These are phyloP conservation scores for Trametes villosa DNA, from an alignment of 768 basidiomycete genomes.

Conservation along the genomic window DNA sequence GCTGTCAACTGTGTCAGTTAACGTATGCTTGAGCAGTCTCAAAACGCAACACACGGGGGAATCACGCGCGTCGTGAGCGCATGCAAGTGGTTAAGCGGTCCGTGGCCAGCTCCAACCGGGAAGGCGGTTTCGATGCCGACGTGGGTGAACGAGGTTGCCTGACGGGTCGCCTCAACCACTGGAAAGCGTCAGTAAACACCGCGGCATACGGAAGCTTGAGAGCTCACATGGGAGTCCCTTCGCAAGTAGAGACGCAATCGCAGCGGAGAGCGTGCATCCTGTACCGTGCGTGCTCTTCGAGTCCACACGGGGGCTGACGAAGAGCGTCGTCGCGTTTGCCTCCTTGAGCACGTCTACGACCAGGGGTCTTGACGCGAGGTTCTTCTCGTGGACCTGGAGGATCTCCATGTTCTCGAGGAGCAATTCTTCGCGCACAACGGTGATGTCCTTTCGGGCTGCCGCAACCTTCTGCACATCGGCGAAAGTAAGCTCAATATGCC, in stretches of 20 bases:
- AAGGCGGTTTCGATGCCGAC: conserved; percentile 71
- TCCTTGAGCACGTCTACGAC: conserved; percentile 71
- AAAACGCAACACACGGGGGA: conserved; percentile 52
- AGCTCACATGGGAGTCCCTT: conserved; percentile 49
- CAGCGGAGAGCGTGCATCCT: conserved; percentile 89
- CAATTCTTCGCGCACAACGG: conserved; percentile 50
- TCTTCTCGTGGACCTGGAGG: conserved; percentile 41
- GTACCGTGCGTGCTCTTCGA: conserved; percentile 88
- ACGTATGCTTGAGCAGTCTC: neutral
- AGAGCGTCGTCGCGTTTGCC: conserved; percentile 47
- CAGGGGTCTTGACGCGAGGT: conserved; percentile 34
- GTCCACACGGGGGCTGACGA: conserved; percentile 62
- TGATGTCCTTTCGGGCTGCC: conserved; percentile 35
- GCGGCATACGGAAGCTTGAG: neutral
- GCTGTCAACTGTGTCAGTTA: conserved; percentile 38
- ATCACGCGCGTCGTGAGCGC: conserved; percentile 52
- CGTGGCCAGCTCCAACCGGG: conserved; percentile 73
- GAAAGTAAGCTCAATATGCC: conserved; percentile 60
- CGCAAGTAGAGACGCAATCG: conserved; percentile 71
- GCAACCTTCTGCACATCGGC: conserved; percentile 48
- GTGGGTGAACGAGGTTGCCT: conserved; percentile 75
- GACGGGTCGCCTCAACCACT: conserved; percentile 62
- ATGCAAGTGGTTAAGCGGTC: conserved; percentile 89
- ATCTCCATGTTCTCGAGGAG: conserved; percentile 67
- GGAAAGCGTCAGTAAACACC: neutral